A percentile compares a stretch with the other conserved stretches of the same genome.
Conservation (phyloP, 2,329 filamentous ascomycete genomes). For the Tolypocladium inflatum region DNA sequence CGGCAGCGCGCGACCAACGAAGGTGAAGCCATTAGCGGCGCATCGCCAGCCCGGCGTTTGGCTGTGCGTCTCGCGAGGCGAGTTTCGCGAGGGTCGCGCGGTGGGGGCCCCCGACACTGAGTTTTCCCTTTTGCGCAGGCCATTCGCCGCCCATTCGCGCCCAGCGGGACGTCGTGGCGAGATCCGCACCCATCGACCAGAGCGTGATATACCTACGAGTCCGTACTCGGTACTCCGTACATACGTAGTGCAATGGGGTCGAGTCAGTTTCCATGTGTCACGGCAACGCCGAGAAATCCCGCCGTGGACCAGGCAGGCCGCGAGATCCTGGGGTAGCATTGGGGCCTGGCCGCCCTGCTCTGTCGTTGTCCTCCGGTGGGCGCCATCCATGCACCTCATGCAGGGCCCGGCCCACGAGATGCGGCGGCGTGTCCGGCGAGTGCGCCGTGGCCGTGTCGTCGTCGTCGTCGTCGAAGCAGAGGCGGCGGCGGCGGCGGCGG, state of each 20-base stretch:
- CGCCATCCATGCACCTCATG: too few relatives aligned
- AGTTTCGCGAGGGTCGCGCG: neutral
- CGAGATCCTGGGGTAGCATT: conserved; percentile 1
- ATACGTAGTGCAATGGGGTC: neutral
- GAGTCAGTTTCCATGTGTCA: conserved; percentile 12
- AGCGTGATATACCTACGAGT: too few relatives aligned
- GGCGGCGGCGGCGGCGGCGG: too few relatives aligned
- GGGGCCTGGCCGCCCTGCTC: too few relatives aligned
- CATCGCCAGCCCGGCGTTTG: neutral
- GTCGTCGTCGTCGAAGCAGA: too few relatives aligned
- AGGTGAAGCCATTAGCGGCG: neutral
- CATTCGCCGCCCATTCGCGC: neutral
- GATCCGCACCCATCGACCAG: too few relatives aligned
- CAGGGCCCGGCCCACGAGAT: too few relatives aligned
- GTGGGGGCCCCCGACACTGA: neutral
- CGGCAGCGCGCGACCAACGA: neutral
- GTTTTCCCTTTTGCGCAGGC: neutral
- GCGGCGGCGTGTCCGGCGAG: too few relatives aligned
- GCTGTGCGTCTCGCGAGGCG: neutral
- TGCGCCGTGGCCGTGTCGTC: too few relatives aligned
- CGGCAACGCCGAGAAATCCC: conserved; percentile 2
- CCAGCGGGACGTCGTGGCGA: neutral
- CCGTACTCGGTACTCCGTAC: too few relatives aligned
- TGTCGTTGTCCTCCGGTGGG: too few relatives aligned
- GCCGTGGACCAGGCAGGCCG: neutral